These are phyloP conservation scores for Artemisia argyi DNA, from an alignment of 129 eudicot genomes.

Conservation along the genomic window DNA sequence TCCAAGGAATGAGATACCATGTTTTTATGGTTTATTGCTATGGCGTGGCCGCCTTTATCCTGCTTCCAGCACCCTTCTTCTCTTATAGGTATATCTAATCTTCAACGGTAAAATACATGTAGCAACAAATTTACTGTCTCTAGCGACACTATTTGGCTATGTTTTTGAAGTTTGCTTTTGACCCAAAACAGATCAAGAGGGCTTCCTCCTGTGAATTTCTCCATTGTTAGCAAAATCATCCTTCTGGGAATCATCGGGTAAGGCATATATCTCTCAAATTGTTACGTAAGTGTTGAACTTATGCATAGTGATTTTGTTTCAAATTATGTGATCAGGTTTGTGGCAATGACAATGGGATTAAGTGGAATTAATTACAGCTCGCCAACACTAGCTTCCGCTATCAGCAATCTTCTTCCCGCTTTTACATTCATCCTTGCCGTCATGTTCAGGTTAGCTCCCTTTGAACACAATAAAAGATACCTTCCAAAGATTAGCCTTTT, in stretches of 20 bases:
- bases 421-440: conserved; percentile 83
- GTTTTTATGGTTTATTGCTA: conserved; percentile 72
- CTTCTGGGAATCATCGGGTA: conserved; percentile 44
- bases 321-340: conserved; percentile 38
- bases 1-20: conserved; percentile 69
- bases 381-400: conserved; percentile 87
- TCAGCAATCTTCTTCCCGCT: conserved; percentile 82
- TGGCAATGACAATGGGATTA: conserved; percentile 69
- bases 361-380: conserved; percentile 75
- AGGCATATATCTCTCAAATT: no score
- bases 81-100: conserved; percentile 25
- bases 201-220: conserved; percentile 57
- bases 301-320: not conserved
- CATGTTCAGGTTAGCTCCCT: conserved; percentile 61
- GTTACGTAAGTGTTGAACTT: no score
- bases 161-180: no score
- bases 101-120: not conserved
- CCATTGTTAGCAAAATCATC: conserved; percentile 55
- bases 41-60: conserved; percentile 67
- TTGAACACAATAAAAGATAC: not conserved
- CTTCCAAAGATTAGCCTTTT: no score
- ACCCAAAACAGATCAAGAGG: conserved; percentile 49
- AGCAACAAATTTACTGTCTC: no score
- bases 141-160: no score
- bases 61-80: conserved; percentile 77